A percentile compares a stretch with the other conserved stretches of the same genome.
These are phyloP conservation scores for Alternaria ethzedia DNA, from an alignment of 2,329 filamentous ascomycete species.

Conservation along the genomic window DNA sequence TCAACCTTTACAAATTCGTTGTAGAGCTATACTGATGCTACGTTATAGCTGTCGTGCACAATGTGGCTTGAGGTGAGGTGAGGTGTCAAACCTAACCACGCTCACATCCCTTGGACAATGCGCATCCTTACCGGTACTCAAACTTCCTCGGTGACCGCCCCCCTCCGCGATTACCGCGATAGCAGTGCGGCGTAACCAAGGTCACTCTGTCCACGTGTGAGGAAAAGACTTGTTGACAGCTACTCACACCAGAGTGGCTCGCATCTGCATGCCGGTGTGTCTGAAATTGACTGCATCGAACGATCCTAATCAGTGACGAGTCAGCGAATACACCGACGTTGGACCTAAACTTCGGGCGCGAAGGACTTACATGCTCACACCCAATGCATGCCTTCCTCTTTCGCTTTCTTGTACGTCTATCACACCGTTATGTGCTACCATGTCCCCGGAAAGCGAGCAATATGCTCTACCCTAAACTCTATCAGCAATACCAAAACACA, in stretches of 20 bases:
- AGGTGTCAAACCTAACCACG: background rate
- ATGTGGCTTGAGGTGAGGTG: background rate
- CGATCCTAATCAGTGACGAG: background rate
- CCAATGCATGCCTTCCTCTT: background rate
- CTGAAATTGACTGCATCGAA: background rate
- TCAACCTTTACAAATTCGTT: background rate
- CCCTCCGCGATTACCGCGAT: slow-evolving; percentile 1
- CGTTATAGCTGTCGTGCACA: background rate
- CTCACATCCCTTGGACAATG: background rate
- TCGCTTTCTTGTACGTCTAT: background rate
- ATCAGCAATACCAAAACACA: background rate
- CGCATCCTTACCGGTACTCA: background rate
- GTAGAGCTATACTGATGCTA: background rate
- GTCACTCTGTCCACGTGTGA: background rate
- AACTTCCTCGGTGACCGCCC: background rate
- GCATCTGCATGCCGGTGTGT: background rate
- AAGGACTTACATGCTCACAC: background rate
- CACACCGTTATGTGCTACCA: background rate
- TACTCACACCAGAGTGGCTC: background rate
- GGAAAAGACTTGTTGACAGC: background rate
- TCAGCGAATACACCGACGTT: background rate
- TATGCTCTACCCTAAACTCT: background rate
- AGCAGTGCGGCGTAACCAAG: background rate
- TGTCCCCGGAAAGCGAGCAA: background rate
- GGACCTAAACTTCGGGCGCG: background rate